Base-by-base conservation (phyloP, 1,139 yeast species). In the Suhomyces guaymorum region DNA sequence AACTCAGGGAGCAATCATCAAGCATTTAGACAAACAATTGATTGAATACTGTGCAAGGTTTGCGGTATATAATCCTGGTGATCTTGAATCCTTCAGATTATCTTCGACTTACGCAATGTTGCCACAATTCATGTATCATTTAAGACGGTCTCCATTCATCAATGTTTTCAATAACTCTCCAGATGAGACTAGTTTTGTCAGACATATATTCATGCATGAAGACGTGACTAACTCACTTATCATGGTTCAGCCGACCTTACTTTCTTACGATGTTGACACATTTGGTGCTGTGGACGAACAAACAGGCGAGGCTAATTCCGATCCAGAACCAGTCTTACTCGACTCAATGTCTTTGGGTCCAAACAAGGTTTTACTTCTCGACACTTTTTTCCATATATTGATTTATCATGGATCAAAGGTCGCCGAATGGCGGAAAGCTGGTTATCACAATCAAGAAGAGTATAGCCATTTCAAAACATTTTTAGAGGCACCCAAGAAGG, bases 21-120 rank as follows among this genome's bases (percentile, higher is more conserved):
- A 95, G 62, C 86, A 94, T 81, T 78, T 89, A 39, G 97, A 92
- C 61, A 80, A 94, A 52, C 75, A 82, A 55, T 70, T 90, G 47
- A 84, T 92, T 46, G 84, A 89, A 46, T 71, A 87, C 48, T 90
- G 97, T 61, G 79, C 84, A 39, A 78, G 89, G 49, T 90, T 86
- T 61, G 96, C 96, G 21, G 94, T 87, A 49, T 92, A 84, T 59
- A 75, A 81, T 44, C 84, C 83, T 53, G 94, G 88, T 42, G 82
- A 75, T 41, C 74, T 90, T 27, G 67, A 72, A 25, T 81, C 95
- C 15, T 92, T 92, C 68, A 71, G 90, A 49, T 68, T 92, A 41
- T 75, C 94, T 0, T 82, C 81, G 41, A 77, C 82, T 50, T 90
- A 84, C 61, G 81, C 94, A 16, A 66, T 89, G 58, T 70, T 81